These are phyloP conservation scores for Blastobotrys terrestris DNA, from an alignment of 805 yeast genomes.

Conservation along the genomic window DNA sequence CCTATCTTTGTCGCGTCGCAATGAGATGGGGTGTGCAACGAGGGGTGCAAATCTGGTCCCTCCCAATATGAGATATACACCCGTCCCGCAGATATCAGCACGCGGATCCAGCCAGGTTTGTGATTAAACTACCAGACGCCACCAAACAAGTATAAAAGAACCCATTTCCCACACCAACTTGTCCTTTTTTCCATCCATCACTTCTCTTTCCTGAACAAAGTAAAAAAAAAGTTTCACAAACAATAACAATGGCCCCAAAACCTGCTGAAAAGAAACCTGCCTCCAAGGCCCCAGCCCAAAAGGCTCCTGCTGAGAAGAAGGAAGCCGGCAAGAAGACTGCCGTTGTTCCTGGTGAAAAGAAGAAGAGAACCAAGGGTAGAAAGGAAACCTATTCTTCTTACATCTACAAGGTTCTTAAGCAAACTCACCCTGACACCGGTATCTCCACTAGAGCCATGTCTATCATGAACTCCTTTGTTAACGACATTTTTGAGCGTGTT, in stretches of 20 bases:
- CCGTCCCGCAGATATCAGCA: too few species aligned
- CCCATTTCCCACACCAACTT: slow-evolving; percentile 6
- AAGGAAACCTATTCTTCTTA: slow-evolving; percentile 97
- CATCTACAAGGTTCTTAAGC: slow-evolving; percentile 97
- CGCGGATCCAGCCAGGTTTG: too few species aligned
- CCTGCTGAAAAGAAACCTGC: slow-evolving; percentile 61
- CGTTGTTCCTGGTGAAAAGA: slow-evolving; percentile 66
- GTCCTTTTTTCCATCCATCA: slow-evolving; percentile 22
- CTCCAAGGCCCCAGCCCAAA: slow-evolving; percentile 68
- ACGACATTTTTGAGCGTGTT: slow-evolving; percentile 96
- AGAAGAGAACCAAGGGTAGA: slow-evolving; percentile 93
- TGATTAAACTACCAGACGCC: neutral
- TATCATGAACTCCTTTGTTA: slow-evolving; percentile 96
- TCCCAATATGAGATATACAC: too few species aligned
- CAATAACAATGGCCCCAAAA: slow-evolving; percentile 34
- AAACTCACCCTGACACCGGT: slow-evolving; percentile 99
- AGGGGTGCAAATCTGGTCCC: too few species aligned
- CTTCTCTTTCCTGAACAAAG: slow-evolving; percentile 16
- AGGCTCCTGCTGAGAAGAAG: slow-evolving; percentile 96
- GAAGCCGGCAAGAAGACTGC: slow-evolving; percentile 86
- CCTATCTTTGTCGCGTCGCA: too few species aligned
- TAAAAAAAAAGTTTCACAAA: slow-evolving; percentile 24
- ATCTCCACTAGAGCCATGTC: slow-evolving; percentile 98
- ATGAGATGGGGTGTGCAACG: too few species aligned
- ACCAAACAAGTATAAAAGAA: neutral